Conservation (phyloP, 805 yeast species). For the Metschnikowia lachancei region DNA sequence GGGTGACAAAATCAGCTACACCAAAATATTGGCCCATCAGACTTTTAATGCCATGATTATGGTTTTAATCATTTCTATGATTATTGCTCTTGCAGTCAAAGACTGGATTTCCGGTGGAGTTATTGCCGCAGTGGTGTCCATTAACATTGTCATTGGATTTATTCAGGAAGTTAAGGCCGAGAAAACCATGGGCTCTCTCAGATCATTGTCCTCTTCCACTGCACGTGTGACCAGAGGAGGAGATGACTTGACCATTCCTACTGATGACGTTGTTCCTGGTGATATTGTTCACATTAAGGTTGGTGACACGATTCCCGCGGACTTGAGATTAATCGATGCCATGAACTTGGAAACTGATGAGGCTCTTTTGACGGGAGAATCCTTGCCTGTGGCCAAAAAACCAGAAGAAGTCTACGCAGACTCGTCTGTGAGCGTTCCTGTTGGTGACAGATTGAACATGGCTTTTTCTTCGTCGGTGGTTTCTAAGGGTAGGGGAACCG, state of each 20-base stretch:
- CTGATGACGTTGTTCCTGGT: conserved; percentile 70
- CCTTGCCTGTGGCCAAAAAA: conserved; percentile 60
- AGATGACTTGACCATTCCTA: conserved; percentile 50
- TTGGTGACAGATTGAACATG: conserved; percentile 74
- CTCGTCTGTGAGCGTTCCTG: conserved; percentile 43
- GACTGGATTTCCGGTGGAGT: conserved; percentile 87
- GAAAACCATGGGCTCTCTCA: conserved; percentile 72
- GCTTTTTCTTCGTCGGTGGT: conserved; percentile 68
- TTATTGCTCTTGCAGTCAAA: conserved; percentile 65
- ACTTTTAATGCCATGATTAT: conserved; percentile 76
- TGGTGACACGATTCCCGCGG: conserved; percentile 79
- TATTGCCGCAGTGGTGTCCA: conserved; percentile 60
- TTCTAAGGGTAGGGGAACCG: conserved; percentile 71
- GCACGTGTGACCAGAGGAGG: conserved; percentile 68
- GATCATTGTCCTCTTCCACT: conserved; percentile 64
- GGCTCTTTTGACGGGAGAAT: conserved; percentile 65
- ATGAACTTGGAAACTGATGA: conserved; percentile 71
- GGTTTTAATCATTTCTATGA: conserved; percentile 66
- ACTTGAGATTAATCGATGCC: conserved; percentile 54
- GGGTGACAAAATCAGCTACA: conserved; percentile 51
- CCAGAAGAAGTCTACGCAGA: conserved; percentile 39
- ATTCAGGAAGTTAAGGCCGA: conserved; percentile 73
- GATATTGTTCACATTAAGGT: conserved; percentile 61
- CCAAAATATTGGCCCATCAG: conserved; percentile 60
- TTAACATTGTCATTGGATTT: conserved; percentile 66